Evolutionary conservation across 352 stramenopile genomes (phyloP), one percentile per base, ranked within the genome.

Genomic region (Globisporangium spinosum): DNA sequence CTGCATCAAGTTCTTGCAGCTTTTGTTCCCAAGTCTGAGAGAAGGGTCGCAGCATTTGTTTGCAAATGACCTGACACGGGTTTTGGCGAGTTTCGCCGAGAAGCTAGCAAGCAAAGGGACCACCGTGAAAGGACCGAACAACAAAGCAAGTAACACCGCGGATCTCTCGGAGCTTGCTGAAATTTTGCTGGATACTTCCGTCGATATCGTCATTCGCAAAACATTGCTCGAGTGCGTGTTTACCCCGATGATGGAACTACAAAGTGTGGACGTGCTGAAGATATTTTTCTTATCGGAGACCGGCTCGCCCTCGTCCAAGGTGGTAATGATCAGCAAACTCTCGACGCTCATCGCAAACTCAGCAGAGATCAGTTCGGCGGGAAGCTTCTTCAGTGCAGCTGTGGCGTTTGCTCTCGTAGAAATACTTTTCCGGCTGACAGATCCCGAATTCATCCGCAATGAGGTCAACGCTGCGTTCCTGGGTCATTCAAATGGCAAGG

Each of bases 401-500:
- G 82, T 90, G 13, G 80, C 82, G 55, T 93, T 78, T 70, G 72
- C 78, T 9, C 68, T 91, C 32, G 74, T 93, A 10, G 83, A 93
- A 62, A 71, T 91, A 23, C 62, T 91, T 49, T 93, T 85, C 67
- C 77, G 85, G 1, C 67, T 91, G 15, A 68, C 85, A 12, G 79
- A 91, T 43, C 77, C 82, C 1, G 85, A 93, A 25, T 69, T 81
- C 56, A 78, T 95, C 71, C 81, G 87, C 38, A 77, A 67, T 29
- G 73, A 82, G 20, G 81, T 95, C 56, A 94, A 94, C 63, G 67
- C 73, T n/a, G 78, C 77, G 34, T 93, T 93, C 68, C 67, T 91
- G 40, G 81, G 85, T 17, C 80, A 90, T 63, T 64, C 70, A 17
- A 89, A 89, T 65, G 82, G 85, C 7, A 91, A 95, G 62, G 83